Conservation (phyloP, 257 asterid species). For the Rehmannia glutinosa region DNA sequence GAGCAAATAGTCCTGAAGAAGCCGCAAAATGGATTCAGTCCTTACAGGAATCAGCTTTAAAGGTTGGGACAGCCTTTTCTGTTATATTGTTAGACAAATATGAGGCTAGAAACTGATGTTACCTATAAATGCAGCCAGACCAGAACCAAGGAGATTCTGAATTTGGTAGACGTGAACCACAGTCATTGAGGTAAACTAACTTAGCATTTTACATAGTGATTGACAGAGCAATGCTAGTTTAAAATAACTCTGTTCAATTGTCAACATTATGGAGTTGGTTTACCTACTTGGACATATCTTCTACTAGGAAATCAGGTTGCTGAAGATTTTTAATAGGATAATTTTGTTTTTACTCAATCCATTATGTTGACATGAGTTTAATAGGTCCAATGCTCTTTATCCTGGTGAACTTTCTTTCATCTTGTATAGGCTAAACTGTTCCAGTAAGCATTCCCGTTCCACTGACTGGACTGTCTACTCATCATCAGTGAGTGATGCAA, state of each 20-base stretch:
- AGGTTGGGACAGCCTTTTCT: conserved; percentile 46
- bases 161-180: conserved; percentile 37
- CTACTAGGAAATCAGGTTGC: conserved; percentile 16
- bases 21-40: conserved; percentile 97
- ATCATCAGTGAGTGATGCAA: conserved; percentile 62
- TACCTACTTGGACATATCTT: neutral
- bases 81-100: conserved; percentile 9
- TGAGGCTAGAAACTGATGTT: conserved; percentile 32
- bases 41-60: conserved; percentile 78
- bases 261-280: conserved; percentile 10
- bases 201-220: conserved; percentile 10
- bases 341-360: neutral
- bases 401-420: conserved; percentile 14
- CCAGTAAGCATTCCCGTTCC: conserved; percentile 50
- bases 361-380: neutral
- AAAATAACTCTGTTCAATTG: conserved; percentile 4
- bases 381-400: neutral
- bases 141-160: conserved; percentile 46
- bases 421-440: conserved; percentile 53
- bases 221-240: neutral
- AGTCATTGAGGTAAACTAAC: conserved; percentile 58
- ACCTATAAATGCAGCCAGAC: conserved; percentile 53
- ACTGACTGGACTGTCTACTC: conserved; percentile 77
- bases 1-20: conserved; percentile 98
- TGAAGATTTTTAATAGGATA: conserved; percentile 6